A percentile compares a stretch with the other conserved stretches of the same genome.
These are phyloP conservation scores for Arabis hirsuta DNA, from an alignment of 345 rosid genomes.

Conservation along the genomic window DNA sequence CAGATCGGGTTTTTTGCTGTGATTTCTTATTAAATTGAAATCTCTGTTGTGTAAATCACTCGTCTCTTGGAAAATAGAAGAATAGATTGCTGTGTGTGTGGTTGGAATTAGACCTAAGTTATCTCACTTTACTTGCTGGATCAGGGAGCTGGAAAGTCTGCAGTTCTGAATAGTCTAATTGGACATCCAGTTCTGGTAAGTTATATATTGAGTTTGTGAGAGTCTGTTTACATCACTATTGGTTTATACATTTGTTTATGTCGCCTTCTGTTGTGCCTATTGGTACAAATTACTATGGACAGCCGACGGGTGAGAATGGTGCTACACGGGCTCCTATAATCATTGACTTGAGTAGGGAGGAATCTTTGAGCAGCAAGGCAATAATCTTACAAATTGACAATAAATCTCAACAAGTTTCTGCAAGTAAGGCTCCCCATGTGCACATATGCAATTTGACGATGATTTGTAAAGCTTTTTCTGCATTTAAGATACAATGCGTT, in stretches of 20 bases:
- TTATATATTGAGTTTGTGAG: conserved; percentile 15
- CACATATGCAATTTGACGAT: conserved; percentile 10
- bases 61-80: background rate
- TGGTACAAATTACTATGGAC: conserved; percentile 29
- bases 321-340: conserved; percentile 94
- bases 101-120: conserved; percentile 1
- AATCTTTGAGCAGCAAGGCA: conserved; percentile 78
- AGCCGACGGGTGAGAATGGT: conserved; percentile 99
- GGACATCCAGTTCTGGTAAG: conserved; percentile 95
- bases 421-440: conserved; percentile 58
- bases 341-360: conserved; percentile 73
- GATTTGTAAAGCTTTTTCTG: conserved; percentile 4
- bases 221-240: conserved; percentile 1
- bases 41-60: background rate
- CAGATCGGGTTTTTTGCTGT: background rate
- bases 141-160: conserved; percentile 98
- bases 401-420: conserved; percentile 87
- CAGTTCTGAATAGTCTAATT: conserved; percentile 84
- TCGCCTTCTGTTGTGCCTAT: conserved; percentile 1
- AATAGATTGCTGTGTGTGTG: background rate
- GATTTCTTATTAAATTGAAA: conserved; percentile 5
- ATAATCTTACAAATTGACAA: conserved; percentile 88
- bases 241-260: conserved; percentile 14
- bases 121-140: conserved; percentile 30
- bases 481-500: conserved; percentile 13